These are phyloP conservation scores for Thielaviopsis populi DNA, from an alignment of 2,329 filamentous ascomycete species.

Conservation along the genomic window DNA sequence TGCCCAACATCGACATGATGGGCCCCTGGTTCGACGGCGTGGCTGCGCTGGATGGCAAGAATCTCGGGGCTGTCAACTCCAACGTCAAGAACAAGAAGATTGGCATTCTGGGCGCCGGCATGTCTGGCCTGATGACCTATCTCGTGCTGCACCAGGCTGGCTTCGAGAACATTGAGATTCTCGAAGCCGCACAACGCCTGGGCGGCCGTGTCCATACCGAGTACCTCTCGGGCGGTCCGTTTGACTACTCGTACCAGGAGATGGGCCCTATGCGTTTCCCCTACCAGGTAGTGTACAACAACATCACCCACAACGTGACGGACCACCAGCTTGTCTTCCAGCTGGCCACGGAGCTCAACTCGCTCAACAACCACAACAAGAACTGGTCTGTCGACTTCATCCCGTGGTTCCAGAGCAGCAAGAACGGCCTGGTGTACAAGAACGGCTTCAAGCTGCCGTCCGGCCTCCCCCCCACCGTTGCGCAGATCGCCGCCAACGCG, in stretches of 20 bases:
- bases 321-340: constrained; percentile 53
- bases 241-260: constrained; percentile 53
- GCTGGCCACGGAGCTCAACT: constrained; percentile 43
- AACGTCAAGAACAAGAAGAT: constrained; percentile 42
- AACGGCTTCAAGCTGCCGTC: constrained; percentile 33
- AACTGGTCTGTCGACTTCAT: constrained; percentile 44
- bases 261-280: constrained; percentile 53
- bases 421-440: constrained; percentile 38
- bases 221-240: constrained; percentile 44
- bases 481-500: constrained; percentile 32
- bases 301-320: constrained; percentile 42
- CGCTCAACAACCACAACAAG: constrained; percentile 37
- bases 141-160: constrained; percentile 37
- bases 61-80: constrained; percentile 29
- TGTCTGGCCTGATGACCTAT: constrained; percentile 48
- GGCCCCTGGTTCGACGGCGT: constrained; percentile 52
- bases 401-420: constrained; percentile 41
- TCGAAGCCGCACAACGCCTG: constrained; percentile 44
- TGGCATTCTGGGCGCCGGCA: constrained; percentile 50
- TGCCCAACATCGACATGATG: constrained; percentile 22
- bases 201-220: constrained; percentile 50
- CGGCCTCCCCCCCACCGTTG: constrained; percentile 36
- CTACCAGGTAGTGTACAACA: constrained; percentile 35
- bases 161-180: constrained; percentile 44
- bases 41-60: constrained; percentile 37